phyloP scores from a whole-genome alignment of 441 rosid genomes.

The Gossypium trilobum region DNA sequence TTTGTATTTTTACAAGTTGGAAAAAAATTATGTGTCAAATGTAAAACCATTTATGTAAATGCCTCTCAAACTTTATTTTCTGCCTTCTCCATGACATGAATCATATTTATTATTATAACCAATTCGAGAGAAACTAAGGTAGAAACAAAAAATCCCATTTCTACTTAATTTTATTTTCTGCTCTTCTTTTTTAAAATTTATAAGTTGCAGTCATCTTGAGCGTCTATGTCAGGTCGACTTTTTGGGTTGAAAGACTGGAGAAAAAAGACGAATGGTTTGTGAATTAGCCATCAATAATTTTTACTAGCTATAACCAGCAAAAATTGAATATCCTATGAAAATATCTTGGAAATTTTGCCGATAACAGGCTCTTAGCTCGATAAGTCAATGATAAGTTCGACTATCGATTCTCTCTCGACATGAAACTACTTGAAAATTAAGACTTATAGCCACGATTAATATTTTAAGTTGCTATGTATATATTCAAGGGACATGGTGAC shows the following conservation, averaged over 20 bases:
- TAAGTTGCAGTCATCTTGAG: not conserved
- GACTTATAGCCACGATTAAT: no score
- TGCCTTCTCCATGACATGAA: conserved; percentile 19
- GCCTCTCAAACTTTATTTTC: conserved; percentile 10
- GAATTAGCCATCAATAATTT: not conserved
- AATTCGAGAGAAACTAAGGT: not conserved
- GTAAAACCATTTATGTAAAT: conserved; percentile 6
- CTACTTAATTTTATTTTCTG: not conserved
- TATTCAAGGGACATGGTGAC: no score
- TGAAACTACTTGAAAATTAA: no score
- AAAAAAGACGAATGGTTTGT: not conserved
- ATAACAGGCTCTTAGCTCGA: no score
- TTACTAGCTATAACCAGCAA: no score
- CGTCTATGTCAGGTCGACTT: not conserved
- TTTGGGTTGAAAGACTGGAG: not conserved
- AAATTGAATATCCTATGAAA: no score
- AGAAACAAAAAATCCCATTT: not conserved
- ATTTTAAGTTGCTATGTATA: no score
- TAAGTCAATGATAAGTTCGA: no score
- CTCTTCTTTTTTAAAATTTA: not conserved
- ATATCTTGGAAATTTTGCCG: no score
- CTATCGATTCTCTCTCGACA: no score
- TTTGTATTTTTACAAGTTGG: not conserved
- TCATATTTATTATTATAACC: not conserved
- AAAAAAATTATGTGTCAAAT: conserved; percentile 10